phyloP scores from a whole-genome alignment of 2,329 filamentous ascomycete genomes.

The Tolypocladium endophyticum region DNA sequence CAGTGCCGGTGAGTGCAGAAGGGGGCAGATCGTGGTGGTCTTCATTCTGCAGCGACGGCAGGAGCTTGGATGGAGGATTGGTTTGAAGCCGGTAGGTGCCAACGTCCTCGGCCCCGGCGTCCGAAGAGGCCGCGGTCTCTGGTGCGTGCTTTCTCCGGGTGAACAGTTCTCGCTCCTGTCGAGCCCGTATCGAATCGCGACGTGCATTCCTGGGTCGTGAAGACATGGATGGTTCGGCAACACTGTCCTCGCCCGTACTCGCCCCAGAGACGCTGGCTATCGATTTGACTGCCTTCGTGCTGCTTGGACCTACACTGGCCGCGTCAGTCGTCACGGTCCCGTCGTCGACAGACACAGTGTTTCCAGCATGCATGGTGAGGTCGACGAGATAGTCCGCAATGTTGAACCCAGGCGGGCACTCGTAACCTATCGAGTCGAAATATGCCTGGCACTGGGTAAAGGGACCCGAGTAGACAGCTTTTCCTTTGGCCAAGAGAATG shows the following conservation, averaged over 20 bases:
- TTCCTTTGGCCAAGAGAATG: conserved; percentile 80
- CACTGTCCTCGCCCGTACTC: conserved; percentile 60
- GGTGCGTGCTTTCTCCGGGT: conserved; percentile 61
- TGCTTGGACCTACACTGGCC: conserved; percentile 68
- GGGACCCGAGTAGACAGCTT: conserved; percentile 86
- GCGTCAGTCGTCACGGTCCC: conserved; percentile 43
- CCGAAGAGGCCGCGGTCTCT: conserved; percentile 53
- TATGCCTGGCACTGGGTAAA: conserved; percentile 83
- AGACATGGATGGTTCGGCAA: conserved; percentile 48
- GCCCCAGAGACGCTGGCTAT: conserved; percentile 72
- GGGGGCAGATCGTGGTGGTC: conserved; percentile 56
- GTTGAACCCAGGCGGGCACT: conserved; percentile 93
- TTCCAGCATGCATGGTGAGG: conserved; percentile 88
- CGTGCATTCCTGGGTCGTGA: conserved; percentile 57
- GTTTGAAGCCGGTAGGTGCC: conserved; percentile 41
- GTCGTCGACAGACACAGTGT: conserved; percentile 44
- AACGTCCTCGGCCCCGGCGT: conserved; percentile 39
- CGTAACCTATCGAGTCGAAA: conserved; percentile 84
- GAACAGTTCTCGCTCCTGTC: conserved; percentile 83
- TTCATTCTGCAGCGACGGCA: conserved; percentile 54
- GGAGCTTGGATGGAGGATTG: conserved; percentile 24
- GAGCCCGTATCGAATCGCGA: conserved; percentile 69
- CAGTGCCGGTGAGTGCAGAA: conserved; percentile 53
- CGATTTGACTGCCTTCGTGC: conserved; percentile 80
- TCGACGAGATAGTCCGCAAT: conserved; percentile 98